These are phyloP conservation scores for Cruciata laevipes DNA, from an alignment of 257 asterid species.

Conservation along the genomic window DNA sequence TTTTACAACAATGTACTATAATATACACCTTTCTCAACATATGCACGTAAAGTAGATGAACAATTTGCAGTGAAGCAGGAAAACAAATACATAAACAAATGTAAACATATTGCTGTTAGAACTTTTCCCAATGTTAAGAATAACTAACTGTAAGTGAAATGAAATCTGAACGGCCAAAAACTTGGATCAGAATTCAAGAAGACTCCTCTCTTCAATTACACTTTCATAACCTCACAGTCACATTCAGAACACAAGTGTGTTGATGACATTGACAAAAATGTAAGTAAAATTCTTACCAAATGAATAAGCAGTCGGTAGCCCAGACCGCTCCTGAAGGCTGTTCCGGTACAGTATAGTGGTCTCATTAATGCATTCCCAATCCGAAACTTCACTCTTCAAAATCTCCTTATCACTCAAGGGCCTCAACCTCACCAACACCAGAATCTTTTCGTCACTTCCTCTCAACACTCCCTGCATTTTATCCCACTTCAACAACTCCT, in stretches of 20 bases:
- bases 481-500: constrained; percentile 73
- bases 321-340: constrained; percentile 97
- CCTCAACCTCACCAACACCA: constrained; percentile 92
- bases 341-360: constrained; percentile 88
- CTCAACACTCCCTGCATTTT: constrained; percentile 55
- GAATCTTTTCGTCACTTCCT: constrained; percentile 72
- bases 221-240: not conserved
- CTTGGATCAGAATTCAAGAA: constrained; percentile 14
- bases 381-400: constrained; percentile 69
- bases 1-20: not conserved
- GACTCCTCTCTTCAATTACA: constrained; percentile 9
- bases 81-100: not conserved
- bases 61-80: not conserved
- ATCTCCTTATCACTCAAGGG: constrained; percentile 95
- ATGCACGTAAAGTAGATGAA: not conserved
- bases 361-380: constrained; percentile 97
- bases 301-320: constrained; percentile 83
- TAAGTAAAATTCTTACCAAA: constrained; percentile 51
- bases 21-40: not conserved
- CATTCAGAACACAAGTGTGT: not conserved
- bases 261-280: constrained; percentile 8
- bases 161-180: constrained; percentile 8
- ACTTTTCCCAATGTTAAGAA: not conserved
- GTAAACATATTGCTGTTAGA: not conserved
- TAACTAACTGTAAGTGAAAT: not conserved